Evolutionary conservation across 2,329 filamentous ascomycete genomes (phyloP).

Genomic region (Elsinoe australis): DNA sequence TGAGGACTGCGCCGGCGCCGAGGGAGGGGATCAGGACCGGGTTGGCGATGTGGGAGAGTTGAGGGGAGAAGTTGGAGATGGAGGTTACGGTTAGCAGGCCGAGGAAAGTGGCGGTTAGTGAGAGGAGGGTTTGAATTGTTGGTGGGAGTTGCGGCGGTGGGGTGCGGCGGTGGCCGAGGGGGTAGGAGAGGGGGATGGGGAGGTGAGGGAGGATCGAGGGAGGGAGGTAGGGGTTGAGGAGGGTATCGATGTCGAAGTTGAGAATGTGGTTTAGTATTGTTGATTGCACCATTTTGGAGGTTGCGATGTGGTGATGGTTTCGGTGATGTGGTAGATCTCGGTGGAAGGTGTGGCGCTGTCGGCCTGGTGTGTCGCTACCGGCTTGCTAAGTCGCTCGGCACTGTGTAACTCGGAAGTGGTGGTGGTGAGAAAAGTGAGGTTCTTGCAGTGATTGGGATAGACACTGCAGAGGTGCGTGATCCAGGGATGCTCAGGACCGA

Average conservation of each 20-base stretch:
- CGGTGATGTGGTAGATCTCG: neutral
- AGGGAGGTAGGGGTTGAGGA: slow-evolving; percentile 63
- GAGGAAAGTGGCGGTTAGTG: slow-evolving; percentile 38
- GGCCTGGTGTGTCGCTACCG: no score
- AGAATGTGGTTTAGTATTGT: slow-evolving; percentile 21
- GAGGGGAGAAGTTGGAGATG: slow-evolving; percentile 27
- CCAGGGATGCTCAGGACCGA: no score
- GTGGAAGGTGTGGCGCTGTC: no score
- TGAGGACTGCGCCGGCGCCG: slow-evolving; percentile 42
- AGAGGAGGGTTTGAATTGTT: slow-evolving; percentile 36
- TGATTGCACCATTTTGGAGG: neutral
- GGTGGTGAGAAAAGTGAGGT: no score
- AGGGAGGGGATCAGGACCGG: slow-evolving; percentile 22
- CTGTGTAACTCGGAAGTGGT: no score
- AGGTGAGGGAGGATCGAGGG: slow-evolving; percentile 56
- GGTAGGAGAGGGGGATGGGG: slow-evolving; percentile 58
- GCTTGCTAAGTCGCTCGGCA: no score
- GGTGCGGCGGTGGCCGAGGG: slow-evolving; percentile 46
- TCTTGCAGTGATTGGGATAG: no score
- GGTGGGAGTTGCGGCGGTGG: slow-evolving; percentile 36
- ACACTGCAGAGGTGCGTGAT: no score
- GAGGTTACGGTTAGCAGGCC: slow-evolving; percentile 38
- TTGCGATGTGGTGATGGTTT: neutral
- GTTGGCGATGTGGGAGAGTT: neutral
- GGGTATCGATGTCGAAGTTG: slow-evolving; percentile 69